Percentiles rank a stretch among this genome's conserved stretches.
Conservation (phyloP, 2,329 filamentous ascomycete species). For the Esteya vermicola region DNA sequence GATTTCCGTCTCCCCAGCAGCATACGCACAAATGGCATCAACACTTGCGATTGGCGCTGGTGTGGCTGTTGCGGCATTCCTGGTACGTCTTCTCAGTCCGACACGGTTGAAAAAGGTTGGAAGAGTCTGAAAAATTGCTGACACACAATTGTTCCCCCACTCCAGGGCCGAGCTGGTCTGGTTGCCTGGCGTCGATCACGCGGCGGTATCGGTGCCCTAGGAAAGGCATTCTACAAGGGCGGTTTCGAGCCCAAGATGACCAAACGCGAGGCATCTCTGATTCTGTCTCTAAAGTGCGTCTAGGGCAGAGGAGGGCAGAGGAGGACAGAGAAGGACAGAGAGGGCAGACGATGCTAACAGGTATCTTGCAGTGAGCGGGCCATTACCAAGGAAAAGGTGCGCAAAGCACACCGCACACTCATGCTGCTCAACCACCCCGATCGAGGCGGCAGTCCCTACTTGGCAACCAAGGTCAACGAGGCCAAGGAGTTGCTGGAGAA, state of each 20-base stretch:
- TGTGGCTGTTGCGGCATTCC: constrained; percentile 50
- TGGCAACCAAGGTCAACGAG: constrained; percentile 97
- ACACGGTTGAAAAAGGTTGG: too few relatives aligned
- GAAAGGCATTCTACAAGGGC: constrained; percentile 92
- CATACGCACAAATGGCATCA: constrained; percentile 31
- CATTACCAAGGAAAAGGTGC: constrained; percentile 81
- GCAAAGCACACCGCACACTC: constrained; percentile 86
- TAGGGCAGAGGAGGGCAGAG: too few relatives aligned
- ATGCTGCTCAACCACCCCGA: constrained; percentile 98
- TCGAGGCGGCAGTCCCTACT: constrained; percentile 87
- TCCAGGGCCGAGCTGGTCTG: constrained; percentile 84
- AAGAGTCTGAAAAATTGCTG: too few relatives aligned
- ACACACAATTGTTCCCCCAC: too few relatives aligned
- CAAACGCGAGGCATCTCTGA: constrained; percentile 76
- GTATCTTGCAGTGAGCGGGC: constrained; percentile 80
- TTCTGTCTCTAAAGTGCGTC: constrained; percentile 74
- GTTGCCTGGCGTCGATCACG: constrained; percentile 76
- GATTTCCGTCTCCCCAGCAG: background rate
- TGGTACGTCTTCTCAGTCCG: constrained; percentile 25
- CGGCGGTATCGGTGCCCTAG: constrained; percentile 63
- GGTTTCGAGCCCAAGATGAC: constrained; percentile 97
- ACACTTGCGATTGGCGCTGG: constrained; percentile 44
- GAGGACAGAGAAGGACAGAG: constrained; percentile 10
- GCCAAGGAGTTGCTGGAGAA: constrained; percentile 95
- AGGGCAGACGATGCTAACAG: too few relatives aligned